Percentiles rank a stretch among this genome's conserved stretches.
Evolutionary conservation across 257 asterid genomes (phyloP).

Genomic region (Solanum pimpinellifolium): DNA sequence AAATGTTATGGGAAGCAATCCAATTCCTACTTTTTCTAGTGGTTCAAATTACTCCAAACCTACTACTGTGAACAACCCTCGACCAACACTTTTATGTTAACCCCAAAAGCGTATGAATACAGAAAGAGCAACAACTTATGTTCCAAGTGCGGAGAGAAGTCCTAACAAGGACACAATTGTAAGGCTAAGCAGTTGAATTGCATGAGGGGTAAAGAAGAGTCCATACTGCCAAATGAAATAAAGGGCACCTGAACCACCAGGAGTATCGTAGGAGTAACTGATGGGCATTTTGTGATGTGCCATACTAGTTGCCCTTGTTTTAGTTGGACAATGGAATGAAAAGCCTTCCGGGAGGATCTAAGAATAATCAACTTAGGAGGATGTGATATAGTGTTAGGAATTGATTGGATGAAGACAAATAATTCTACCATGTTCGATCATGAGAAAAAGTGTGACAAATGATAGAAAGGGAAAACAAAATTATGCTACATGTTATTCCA

Average conservation of each 20-base stretch:
- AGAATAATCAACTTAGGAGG: not conserved
- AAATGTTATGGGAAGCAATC: not conserved
- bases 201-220: not conserved
- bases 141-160: not conserved
- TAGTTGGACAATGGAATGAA: not conserved
- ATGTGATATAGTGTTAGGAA: not conserved
- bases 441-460: not conserved
- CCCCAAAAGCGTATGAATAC: not conserved
- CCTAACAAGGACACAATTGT: not conserved
- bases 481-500: not conserved
- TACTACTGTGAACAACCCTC: not conserved
- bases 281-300: not conserved
- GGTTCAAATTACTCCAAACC: not conserved
- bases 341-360: not conserved
- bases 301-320: not conserved
- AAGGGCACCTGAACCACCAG: not conserved
- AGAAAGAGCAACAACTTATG: not conserved
- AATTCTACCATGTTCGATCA: not conserved
- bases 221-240: not conserved
- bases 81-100: not conserved
- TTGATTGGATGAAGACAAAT: not conserved
- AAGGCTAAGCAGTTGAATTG: not conserved
- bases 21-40: not conserved
- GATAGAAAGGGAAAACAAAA: not conserved
- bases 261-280: not conserved